Evolutionary conservation across 2,329 filamentous ascomycete species (phyloP), one percentile per base, ranked within the genome.

Genomic region (Alternaria hordeiaustralica): DNA sequence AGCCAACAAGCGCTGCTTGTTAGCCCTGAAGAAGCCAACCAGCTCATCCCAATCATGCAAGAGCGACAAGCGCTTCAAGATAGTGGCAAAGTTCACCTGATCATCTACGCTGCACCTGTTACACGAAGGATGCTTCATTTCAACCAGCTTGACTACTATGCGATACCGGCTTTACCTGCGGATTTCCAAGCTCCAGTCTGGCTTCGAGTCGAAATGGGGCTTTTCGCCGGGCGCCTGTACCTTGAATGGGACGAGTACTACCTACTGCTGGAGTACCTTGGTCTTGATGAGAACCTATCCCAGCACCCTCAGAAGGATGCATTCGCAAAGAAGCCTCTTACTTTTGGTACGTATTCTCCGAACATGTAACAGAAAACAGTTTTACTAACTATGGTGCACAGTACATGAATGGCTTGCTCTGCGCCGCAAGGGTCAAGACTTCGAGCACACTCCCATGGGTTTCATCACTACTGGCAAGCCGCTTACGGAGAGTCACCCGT

Each of bases 11-110:
- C 84, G 0, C 65, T 92, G 0, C 73, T 92, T 2, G 71, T 92
- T 2, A 87, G 87, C 26, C 87, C 88, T 0, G 89, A 92, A 66
- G 90, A 92, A 72, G 88, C 85, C 0, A 87, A 92, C 59, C 49
- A 70, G 0, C 66, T 91, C 0, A 81, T 92, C 4, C 81, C 82
- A 0, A 64, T 82, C 0, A 65, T 90, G 43, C 76, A 75, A 5
- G 8, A 58, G n/a, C 21, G 12, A 10, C 25, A 28, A 1, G 10
- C 3, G 0, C 18, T 15, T 6, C 43, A 44, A 36, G 30, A 10
- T 26, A 25, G 7, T 18, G 46, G 0, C 12, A 44, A 0, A 1
- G 82, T 83, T 0, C 81, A 86, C 58, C 78, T 91, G 0, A 69
- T 90, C 0, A 78, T 82, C 0, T 92, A 92, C 63, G 82, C 88